These are phyloP conservation scores for Porcisia deanei DNA, from an alignment of 208 protist genomes.

Conservation along the genomic window DNA sequence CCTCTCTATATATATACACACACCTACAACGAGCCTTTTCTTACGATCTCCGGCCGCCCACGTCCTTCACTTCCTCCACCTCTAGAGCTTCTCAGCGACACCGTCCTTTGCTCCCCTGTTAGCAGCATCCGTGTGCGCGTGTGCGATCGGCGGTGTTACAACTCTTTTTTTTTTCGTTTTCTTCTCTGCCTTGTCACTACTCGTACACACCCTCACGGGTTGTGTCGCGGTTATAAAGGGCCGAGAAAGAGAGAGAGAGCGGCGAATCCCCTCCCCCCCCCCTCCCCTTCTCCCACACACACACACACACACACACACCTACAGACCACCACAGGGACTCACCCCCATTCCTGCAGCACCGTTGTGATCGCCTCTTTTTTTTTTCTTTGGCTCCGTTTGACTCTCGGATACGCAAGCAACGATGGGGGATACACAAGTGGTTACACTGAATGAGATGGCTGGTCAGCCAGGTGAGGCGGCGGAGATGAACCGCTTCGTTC, in stretches of 20 bases:
- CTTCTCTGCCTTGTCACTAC: too few relatives aligned
- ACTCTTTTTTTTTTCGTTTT: too few relatives aligned
- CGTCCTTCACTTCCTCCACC: not conserved
- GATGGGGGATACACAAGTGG: constrained; percentile 18
- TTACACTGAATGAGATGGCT: not conserved
- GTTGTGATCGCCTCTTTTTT: too few relatives aligned
- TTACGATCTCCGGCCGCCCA: too few relatives aligned
- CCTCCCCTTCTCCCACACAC: too few relatives aligned
- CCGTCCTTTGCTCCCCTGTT: too few relatives aligned
- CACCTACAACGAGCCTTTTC: not conserved
- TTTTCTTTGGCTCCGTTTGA: not conserved
- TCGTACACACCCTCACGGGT: too few relatives aligned
- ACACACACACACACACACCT: not conserved
- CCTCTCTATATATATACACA: not conserved
- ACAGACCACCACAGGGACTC: not conserved
- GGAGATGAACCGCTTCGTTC: constrained; percentile 34
- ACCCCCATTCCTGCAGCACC: not conserved
- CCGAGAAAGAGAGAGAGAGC: too few relatives aligned
- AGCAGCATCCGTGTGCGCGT: too few relatives aligned
- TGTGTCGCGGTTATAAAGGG: too few relatives aligned
- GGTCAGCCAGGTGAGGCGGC: constrained; percentile 1
- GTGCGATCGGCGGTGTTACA: too few relatives aligned
- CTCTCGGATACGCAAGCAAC: not conserved
- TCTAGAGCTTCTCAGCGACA: too few relatives aligned
- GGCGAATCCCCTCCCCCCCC: not conserved